These are phyloP conservation scores for Crithidia mellificae DNA, from an alignment of 208 protist species.

Conservation along the genomic window DNA sequence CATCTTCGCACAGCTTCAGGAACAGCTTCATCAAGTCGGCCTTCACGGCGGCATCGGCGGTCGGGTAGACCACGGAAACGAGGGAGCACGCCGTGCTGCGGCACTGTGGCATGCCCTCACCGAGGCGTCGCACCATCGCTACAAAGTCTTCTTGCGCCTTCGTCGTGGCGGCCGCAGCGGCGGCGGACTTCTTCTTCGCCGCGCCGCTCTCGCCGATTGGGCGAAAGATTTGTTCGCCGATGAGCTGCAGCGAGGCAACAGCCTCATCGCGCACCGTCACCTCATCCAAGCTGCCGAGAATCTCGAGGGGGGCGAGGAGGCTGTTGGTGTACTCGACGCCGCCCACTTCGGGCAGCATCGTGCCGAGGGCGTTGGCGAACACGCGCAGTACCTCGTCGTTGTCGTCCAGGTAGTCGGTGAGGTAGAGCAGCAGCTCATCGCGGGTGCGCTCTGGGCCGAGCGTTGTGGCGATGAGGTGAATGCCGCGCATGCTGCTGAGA, in stretches of 20 bases:
- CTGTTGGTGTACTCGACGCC: conserved; percentile 88
- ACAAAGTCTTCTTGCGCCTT: conserved; percentile 89
- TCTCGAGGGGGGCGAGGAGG: conserved; percentile 95
- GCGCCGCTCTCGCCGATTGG: conserved; percentile 20
- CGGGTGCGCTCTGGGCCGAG: conserved; percentile 96
- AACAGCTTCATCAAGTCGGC: conserved; percentile 66
- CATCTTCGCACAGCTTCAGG: conserved; percentile 92
- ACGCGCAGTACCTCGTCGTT: conserved; percentile 99
- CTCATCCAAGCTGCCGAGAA: conserved; percentile 97
- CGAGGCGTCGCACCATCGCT: conserved; percentile 85
- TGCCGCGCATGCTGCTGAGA: conserved; percentile 95
- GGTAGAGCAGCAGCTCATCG: conserved; percentile 96
- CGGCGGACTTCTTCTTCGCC: neutral
- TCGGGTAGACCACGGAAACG: conserved; percentile 90
- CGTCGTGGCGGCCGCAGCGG: neutral
- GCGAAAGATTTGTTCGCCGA: conserved; percentile 73
- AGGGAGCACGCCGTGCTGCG: conserved; percentile 94
- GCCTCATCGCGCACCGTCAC: conserved; percentile 97
- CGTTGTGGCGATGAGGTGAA: conserved; percentile 97
- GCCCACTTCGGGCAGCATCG: conserved; percentile 97
- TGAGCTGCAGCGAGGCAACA: conserved; percentile 75
- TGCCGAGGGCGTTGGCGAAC: conserved; percentile 96
- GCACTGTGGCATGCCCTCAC: conserved; percentile 94
- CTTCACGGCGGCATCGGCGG: conserved; percentile 48
- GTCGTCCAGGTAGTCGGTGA: conserved; percentile 98